Evolutionary conservation across 2,329 filamentous ascomycete genomes (phyloP).

Genomic region (Phaeosphaeriaceae sp.): DNA sequence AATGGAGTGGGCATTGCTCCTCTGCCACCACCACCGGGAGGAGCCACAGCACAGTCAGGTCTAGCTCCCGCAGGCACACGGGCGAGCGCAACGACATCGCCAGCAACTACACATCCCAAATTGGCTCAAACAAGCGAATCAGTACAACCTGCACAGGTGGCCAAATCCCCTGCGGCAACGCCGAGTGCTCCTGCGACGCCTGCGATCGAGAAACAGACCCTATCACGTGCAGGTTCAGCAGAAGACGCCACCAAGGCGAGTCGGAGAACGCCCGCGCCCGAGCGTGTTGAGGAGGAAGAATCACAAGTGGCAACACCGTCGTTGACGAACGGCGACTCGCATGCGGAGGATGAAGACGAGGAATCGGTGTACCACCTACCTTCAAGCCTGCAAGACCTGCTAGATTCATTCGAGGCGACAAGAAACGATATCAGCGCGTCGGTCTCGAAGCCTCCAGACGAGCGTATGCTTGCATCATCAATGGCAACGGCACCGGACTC

Average conservation of each 20-base stretch:
- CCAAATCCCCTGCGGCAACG: conserved; percentile 60
- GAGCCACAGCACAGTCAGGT: conserved; percentile 48
- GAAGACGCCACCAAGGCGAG: conserved; percentile 37
- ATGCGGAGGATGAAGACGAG: conserved; percentile 63
- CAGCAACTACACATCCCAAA: conserved; percentile 50
- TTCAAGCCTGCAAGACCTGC: conserved; percentile 83
- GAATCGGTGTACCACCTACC: conserved; percentile 95
- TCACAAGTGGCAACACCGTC: conserved; percentile 46
- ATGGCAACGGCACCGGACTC: conserved; percentile 76
- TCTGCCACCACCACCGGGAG: conserved; percentile 84
- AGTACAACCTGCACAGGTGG: conserved; percentile 45
- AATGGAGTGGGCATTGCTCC: conserved; percentile 90
- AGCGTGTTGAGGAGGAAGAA: conserved; percentile 44
- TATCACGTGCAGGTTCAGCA: conserved; percentile 37
- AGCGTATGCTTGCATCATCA: conserved; percentile 78
- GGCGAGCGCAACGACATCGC: conserved; percentile 65
- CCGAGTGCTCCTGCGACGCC: conserved; percentile 55
- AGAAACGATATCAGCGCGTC: conserved; percentile 71
- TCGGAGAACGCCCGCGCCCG: conserved; percentile 37
- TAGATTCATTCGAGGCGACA: conserved; percentile 87
- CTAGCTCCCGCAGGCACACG: conserved; percentile 60
- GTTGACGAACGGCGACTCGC: conserved; percentile 61
- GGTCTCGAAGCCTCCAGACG: conserved; percentile 67
- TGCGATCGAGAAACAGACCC: conserved; percentile 53
- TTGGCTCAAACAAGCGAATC: conserved; percentile 50